These are phyloP conservation scores for Xylaria sp. DNA, from an alignment of 2,329 filamentous ascomycete genomes.

Conservation along the genomic window DNA sequence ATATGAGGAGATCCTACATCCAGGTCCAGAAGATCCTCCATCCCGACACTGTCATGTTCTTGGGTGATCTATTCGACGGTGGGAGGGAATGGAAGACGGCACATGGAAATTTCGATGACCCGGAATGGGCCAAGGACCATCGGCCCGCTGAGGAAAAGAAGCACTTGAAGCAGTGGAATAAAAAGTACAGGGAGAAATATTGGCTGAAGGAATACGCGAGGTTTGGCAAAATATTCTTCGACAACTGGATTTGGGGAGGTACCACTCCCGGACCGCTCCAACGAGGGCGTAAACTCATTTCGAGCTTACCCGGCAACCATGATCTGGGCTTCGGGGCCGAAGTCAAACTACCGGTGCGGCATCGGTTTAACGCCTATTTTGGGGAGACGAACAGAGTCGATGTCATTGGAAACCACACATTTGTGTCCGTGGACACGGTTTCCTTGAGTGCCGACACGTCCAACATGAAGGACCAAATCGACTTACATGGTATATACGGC, in stretches of 20 bases:
- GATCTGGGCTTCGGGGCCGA: slow-evolving; percentile 91
- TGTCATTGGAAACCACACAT: slow-evolving; percentile 92
- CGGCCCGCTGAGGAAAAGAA: slow-evolving; percentile 64
- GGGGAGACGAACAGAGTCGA: slow-evolving; percentile 92
- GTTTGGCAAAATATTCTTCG: slow-evolving; percentile 87
- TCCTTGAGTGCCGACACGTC: slow-evolving; percentile 81
- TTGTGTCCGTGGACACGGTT: slow-evolving; percentile 90
- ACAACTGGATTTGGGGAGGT: slow-evolving; percentile 71
- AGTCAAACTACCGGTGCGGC: slow-evolving; percentile 81
- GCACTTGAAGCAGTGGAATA: slow-evolving; percentile 73
- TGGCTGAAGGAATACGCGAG: slow-evolving; percentile 89
- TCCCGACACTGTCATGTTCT: slow-evolving; percentile 90
- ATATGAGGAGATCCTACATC: slow-evolving; percentile 84
- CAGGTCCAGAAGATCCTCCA: slow-evolving; percentile 78
- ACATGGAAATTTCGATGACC: slow-evolving; percentile 68
- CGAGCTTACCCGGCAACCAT: slow-evolving; percentile 92
- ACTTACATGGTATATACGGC: slow-evolving; percentile 74
- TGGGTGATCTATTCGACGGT: slow-evolving; percentile 95
- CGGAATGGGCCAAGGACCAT: slow-evolving; percentile 65
- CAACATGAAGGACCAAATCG: slow-evolving; percentile 61
- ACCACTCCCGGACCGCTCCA: slow-evolving; percentile 66
- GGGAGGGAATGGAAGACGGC: slow-evolving; percentile 92
- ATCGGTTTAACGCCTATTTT: slow-evolving; percentile 89
- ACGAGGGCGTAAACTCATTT: slow-evolving; percentile 79
- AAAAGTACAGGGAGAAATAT: slow-evolving; percentile 80